Percentiles rank a stretch among this genome's conserved stretches.
These are phyloP conservation scores for Leucocoprinus birnbaumii DNA, from an alignment of 768 basidiomycete species.

Conservation along the genomic window DNA sequence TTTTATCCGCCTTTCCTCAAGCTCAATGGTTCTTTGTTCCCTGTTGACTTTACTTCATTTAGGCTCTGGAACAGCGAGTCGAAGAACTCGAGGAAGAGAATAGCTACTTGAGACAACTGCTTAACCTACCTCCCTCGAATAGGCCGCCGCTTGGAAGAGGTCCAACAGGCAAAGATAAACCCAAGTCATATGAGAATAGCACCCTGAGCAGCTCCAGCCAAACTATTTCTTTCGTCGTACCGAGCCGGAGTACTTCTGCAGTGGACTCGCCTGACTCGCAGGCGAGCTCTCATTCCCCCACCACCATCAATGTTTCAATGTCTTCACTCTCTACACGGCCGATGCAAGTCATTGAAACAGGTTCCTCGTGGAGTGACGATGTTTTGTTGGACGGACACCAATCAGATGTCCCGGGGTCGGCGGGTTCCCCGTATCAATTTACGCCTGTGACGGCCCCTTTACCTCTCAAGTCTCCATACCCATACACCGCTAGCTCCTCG, in stretches of 20 bases:
- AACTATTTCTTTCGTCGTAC: slow-evolving; percentile 26
- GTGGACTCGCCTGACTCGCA: slow-evolving; percentile 47
- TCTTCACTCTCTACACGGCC: slow-evolving; percentile 29
- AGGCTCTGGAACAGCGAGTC: slow-evolving; percentile 83
- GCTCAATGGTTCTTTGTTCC: slow-evolving; percentile 36
- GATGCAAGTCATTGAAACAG: slow-evolving; percentile 45
- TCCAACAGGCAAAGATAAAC: slow-evolving; percentile 85
- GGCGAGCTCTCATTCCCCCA: slow-evolving; percentile 64
- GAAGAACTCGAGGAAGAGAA: slow-evolving; percentile 86
- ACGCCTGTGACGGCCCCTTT: slow-evolving; percentile 43
- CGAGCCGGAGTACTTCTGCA: slow-evolving; percentile 42
- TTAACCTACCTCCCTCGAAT: slow-evolving; percentile 72
- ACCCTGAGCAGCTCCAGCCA: slow-evolving; percentile 12
- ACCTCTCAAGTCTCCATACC: slow-evolving; percentile 45
- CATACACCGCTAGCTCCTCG: slow-evolving; percentile 33
- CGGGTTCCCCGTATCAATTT: slow-evolving; percentile 44
- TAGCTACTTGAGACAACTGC: slow-evolving; percentile 61
- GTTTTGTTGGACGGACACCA: slow-evolving; percentile 45
- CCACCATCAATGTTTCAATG: slow-evolving; percentile 46
- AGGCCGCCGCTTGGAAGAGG: slow-evolving; percentile 76
- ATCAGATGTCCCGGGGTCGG: slow-evolving; percentile 33
- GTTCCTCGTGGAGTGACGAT: slow-evolving; percentile 50
- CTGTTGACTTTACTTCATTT: slow-evolving; percentile 26
- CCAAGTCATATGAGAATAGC: no score
- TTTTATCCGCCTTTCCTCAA: slow-evolving; percentile 20